phyloP scores from a whole-genome alignment of 2,329 filamentous ascomycete species.

The Verticillium zaregamsianum region DNA sequence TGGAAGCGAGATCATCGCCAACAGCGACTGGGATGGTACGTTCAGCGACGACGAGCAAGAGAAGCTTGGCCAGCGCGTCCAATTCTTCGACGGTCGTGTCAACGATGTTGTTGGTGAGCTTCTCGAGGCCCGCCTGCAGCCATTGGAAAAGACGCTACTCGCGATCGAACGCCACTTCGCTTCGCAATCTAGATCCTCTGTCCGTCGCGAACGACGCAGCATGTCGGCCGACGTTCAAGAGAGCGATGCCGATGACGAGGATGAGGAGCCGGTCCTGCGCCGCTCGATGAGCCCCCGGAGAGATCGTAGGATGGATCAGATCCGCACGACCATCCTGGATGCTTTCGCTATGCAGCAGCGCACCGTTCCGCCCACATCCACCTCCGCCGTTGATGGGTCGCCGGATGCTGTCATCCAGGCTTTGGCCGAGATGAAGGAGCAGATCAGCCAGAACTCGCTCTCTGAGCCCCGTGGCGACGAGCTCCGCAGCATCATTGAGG shows the following conservation, averaged over 20 bases:
- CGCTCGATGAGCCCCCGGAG: slow-evolving; percentile 73
- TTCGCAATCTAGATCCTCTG: not conserved
- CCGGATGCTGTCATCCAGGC: slow-evolving; percentile 57
- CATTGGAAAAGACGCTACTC: slow-evolving; percentile 74
- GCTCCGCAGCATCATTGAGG: slow-evolving; percentile 59
- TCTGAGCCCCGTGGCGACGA: slow-evolving; percentile 42
- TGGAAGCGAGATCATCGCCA: slow-evolving; percentile 58
- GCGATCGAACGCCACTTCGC: slow-evolving; percentile 69
- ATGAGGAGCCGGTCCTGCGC: slow-evolving; percentile 64
- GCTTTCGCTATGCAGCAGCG: slow-evolving; percentile 59
- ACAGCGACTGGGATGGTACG: slow-evolving; percentile 89
- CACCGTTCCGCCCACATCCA: slow-evolving; percentile 24
- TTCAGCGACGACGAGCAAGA: slow-evolving; percentile 79
- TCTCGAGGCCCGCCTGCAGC: slow-evolving; percentile 71
- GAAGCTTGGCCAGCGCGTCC: slow-evolving; percentile 75
- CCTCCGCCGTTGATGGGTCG: slow-evolving; percentile 19
- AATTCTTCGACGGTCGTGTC: slow-evolving; percentile 89
- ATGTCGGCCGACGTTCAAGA: slow-evolving; percentile 66
- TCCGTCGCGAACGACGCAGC: slow-evolving; percentile 56
- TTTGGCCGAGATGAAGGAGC: slow-evolving; percentile 58
- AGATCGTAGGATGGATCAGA: slow-evolving; percentile 78
- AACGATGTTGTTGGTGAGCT: slow-evolving; percentile 79
- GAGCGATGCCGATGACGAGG: slow-evolving; percentile 93
- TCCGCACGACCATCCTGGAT: slow-evolving; percentile 69
- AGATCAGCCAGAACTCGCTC: slow-evolving; percentile 40